phyloP scores from a whole-genome alignment of 2,329 filamentous ascomycete genomes.

The Colletotrichum sp. region DNA sequence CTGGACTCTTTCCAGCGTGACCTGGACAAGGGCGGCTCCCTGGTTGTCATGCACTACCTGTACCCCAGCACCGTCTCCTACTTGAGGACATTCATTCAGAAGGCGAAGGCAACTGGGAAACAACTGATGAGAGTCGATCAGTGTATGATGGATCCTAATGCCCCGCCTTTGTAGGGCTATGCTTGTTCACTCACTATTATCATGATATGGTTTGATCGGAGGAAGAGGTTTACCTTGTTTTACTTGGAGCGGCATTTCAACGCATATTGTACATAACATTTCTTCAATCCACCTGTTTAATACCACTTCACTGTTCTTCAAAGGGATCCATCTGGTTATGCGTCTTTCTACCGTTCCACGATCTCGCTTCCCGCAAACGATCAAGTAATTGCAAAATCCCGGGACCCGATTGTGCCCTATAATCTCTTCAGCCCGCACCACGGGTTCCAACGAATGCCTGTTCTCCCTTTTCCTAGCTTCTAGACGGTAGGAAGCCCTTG shows the following conservation, averaged over 20 bases:
- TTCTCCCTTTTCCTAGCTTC: background rate
- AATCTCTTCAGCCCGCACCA: background rate
- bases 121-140: slow-evolving; percentile 49
- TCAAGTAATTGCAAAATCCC: background rate
- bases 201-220: background rate
- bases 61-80: slow-evolving; percentile 70
- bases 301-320: background rate
- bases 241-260: background rate
- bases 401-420: background rate
- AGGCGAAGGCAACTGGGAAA: slow-evolving; percentile 68
- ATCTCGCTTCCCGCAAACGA: background rate
- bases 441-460: background rate
- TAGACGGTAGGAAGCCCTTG: background rate
- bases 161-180: slow-evolving; percentile 29
- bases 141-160: slow-evolving; percentile 39
- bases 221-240: background rate
- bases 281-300: background rate
- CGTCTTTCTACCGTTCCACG: background rate
- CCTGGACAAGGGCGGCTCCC: slow-evolving; percentile 63
- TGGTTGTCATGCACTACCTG: slow-evolving; percentile 74
- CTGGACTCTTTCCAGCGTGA: slow-evolving; percentile 70
- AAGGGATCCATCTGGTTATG: background rate
- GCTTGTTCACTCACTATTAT: background rate
- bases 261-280: background rate
- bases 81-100: slow-evolving; percentile 66